These are phyloP conservation scores for Chaetomiaceae sp. DNA, from an alignment of 2,329 filamentous ascomycete genomes.

Conservation along the genomic window DNA sequence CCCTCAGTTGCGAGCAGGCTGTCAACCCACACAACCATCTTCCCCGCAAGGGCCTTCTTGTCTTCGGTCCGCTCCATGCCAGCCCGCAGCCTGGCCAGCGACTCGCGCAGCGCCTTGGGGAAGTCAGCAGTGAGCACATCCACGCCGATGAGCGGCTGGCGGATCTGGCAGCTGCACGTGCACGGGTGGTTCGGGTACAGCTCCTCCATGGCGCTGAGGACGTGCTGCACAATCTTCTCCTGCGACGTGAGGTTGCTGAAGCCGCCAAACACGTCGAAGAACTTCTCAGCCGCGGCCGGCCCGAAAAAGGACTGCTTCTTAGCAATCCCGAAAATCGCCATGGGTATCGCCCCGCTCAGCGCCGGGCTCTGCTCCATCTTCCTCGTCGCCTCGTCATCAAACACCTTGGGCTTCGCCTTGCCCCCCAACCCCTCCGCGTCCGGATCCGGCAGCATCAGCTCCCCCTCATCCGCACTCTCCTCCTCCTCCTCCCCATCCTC, in stretches of 20 bases:
- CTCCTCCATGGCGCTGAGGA: slow-evolving; percentile 60
- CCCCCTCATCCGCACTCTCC: slow-evolving; percentile 42
- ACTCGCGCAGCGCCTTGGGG: slow-evolving; percentile 62
- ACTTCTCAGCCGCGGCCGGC: slow-evolving; percentile 61
- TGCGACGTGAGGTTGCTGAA: slow-evolving; percentile 65
- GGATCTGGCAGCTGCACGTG: slow-evolving; percentile 66
- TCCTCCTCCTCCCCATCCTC: slow-evolving; percentile 46
- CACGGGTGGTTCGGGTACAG: slow-evolving; percentile 56
- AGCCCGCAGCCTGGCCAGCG: slow-evolving; percentile 57
- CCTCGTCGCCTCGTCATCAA: slow-evolving; percentile 41
- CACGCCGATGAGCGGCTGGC: slow-evolving; percentile 63
- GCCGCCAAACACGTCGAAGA: slow-evolving; percentile 72
- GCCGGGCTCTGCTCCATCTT: slow-evolving; percentile 71
- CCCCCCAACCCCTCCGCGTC: slow-evolving; percentile 29
- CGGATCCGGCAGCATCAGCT: slow-evolving; percentile 42
- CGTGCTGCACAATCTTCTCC: slow-evolving; percentile 64
- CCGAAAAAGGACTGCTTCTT: slow-evolving; percentile 71
- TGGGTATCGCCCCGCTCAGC: slow-evolving; percentile 85
- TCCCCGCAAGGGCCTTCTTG: slow-evolving; percentile 41
- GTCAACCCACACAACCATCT: slow-evolving; percentile 51
- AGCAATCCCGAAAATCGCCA: slow-evolving; percentile 84
- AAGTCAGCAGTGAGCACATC: slow-evolving; percentile 63
- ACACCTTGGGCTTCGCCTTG: slow-evolving; percentile 37
- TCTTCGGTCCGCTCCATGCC: slow-evolving; percentile 43
- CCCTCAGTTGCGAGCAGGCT: slow-evolving; percentile 43